Evolutionary conservation across 331 rosid species (phyloP), one percentile per base, ranked within the genome.

Genomic region (Spiraea crenata): DNA sequence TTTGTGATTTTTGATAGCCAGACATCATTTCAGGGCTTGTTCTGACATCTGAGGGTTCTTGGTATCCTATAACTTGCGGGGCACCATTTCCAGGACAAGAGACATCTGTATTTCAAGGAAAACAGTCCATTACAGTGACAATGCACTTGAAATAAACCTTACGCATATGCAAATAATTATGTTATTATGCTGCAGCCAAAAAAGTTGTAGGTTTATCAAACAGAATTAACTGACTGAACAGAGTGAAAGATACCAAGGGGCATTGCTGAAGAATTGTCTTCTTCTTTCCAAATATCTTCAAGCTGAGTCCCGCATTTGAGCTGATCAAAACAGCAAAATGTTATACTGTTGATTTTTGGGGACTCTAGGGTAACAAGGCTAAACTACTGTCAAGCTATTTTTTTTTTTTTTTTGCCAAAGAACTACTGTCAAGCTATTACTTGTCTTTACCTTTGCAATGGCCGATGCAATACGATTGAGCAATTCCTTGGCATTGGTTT

Each of bases 251-350:
- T 81, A 93, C 97, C 92, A 6, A 63, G 71, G 63, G 84, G 66
- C 60, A 13, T 47, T 59, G 85, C 60, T 3, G 69, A 48, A 48
- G 13, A n/a, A 60, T 50, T 51, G 51, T 69, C 86, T 65, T 62
- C 90, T 70, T 63, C 77, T 82, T 70, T 85, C 95, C 87, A 74
- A 16, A 79, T 71, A 66, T 81, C 85, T 80, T 85, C 86, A 83
- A 75, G 78, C 70, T 48, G 62, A 71, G 79, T 47, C 79, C 87
- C 92, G 40, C 65, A 39, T 76, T 89, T 73, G 37, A 91, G 87
- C 99, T 91, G 89, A 64, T 55, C 72, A 47, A 86, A 65, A 82
- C 35, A 83, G 67, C 67, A 81, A 81, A 82, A 47, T 57, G 79
- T 90, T 84, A 81, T 57, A 72, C 70, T 56, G 46, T 71, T 44